Evolutionary conservation across 1,284 basidiomycete species (phyloP).

Genomic region (Pseudozyma sp.): DNA sequence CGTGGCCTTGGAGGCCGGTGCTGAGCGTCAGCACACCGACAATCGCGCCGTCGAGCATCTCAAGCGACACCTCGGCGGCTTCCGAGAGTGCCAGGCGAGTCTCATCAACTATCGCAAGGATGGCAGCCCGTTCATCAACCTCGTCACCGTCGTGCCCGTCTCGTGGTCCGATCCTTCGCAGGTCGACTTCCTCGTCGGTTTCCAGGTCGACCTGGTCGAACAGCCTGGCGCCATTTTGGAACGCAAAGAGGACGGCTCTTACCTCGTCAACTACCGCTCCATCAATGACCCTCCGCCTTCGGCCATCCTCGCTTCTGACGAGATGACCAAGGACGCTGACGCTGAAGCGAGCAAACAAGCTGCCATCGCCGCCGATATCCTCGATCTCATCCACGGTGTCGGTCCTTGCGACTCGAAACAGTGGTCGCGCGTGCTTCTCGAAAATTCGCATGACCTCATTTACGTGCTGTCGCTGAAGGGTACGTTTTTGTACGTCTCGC

Average conservation of each 20-base stretch:
- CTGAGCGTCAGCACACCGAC: slow-evolving; percentile 77
- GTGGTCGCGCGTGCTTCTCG: slow-evolving; percentile 60
- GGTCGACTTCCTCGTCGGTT: slow-evolving; percentile 87
- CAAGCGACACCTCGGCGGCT: slow-evolving; percentile 45
- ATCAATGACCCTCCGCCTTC: slow-evolving; percentile 48
- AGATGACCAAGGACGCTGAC: slow-evolving; percentile 42
- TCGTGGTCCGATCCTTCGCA: slow-evolving; percentile 75
- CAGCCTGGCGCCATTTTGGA: slow-evolving; percentile 84
- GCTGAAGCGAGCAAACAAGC: slow-evolving; percentile 46
- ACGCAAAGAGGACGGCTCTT: slow-evolving; percentile 58
- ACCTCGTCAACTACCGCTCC: slow-evolving; percentile 62
- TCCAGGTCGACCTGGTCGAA: slow-evolving; percentile 81
- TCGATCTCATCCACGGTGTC: slow-evolving; percentile 46
- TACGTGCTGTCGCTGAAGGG: slow-evolving; percentile 93
- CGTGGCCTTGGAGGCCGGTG: slow-evolving; percentile 76
- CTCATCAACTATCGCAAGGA: slow-evolving; percentile 89
- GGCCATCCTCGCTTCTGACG: slow-evolving; percentile 32
- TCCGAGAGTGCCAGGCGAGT: slow-evolving; percentile 78
- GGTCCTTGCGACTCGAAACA: slow-evolving; percentile 52
- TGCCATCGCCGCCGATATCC: slow-evolving; percentile 48
- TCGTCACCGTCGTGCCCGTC: slow-evolving; percentile 69
- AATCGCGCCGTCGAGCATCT: slow-evolving; percentile 76
- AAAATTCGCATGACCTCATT: slow-evolving; percentile 76
- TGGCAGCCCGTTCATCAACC: slow-evolving; percentile 79
- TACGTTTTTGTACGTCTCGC: slow-evolving; percentile 90